Evolutionary conservation across 768 basidiomycete species (phyloP).

Genomic region (Panaeolus papilionaceus): DNA sequence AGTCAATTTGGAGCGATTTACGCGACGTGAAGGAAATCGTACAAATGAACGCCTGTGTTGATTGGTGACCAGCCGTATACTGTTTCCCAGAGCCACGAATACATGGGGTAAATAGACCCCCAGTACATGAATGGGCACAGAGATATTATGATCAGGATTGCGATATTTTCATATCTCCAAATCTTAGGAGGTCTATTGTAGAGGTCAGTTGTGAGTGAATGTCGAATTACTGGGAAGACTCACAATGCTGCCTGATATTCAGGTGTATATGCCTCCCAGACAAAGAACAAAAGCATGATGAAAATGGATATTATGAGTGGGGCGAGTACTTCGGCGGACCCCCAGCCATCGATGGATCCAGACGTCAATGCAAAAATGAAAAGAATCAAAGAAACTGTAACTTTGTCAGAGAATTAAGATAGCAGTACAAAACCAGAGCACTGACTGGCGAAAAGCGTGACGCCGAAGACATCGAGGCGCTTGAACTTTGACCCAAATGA

Average conservation of each 20-base stretch:
- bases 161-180: slow-evolving; percentile 50
- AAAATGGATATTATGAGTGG: slow-evolving; percentile 53
- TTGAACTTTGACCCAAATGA: slow-evolving; percentile 25
- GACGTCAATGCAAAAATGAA: slow-evolving; percentile 50
- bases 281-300: slow-evolving; percentile 50
- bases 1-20: slow-evolving; percentile 6
- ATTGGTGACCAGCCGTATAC: slow-evolving; percentile 48
- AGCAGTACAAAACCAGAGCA: background rate
- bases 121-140: slow-evolving; percentile 46
- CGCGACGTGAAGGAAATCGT: slow-evolving; percentile 17
- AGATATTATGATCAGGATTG: slow-evolving; percentile 41
- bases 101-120: slow-evolving; percentile 38
- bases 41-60: slow-evolving; percentile 47
- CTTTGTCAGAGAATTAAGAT: background rate
- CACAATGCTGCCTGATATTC: slow-evolving; percentile 50
- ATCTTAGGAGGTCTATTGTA: slow-evolving; percentile 43
- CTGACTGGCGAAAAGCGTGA: slow-evolving; percentile 42
- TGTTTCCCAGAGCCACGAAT: slow-evolving; percentile 46
- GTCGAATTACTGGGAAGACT: slow-evolving; percentile 20
- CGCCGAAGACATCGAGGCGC: slow-evolving; percentile 44
- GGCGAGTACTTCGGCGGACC: slow-evolving; percentile 46
- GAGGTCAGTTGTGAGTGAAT: background rate
- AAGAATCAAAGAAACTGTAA: slow-evolving; percentile 40
- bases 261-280: slow-evolving; percentile 52
- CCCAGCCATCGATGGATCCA: slow-evolving; percentile 60